phyloP scores from a whole-genome alignment of 139 green algal genomes.

The Edaphochlamys debaryana region DNA sequence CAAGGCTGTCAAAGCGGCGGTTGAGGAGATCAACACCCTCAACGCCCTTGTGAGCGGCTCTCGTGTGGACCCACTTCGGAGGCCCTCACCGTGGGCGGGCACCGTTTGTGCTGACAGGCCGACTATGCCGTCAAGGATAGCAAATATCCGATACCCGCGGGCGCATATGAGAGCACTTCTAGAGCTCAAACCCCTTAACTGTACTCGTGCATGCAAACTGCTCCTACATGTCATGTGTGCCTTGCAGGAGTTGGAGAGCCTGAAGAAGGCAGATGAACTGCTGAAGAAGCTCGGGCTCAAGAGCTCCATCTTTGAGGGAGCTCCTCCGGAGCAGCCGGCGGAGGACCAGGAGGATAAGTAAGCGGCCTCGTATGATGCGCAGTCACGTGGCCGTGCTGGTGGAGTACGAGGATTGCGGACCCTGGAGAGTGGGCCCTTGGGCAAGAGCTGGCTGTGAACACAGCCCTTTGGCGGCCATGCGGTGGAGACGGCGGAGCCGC shows the following conservation, averaged over 20 bases:
- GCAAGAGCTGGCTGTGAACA: too few relatives aligned
- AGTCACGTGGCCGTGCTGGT: too few relatives aligned
- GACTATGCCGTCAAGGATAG: too few relatives aligned
- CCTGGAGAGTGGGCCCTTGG: too few relatives aligned
- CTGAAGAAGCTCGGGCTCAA: conserved; percentile 58
- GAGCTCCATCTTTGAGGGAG: conserved; percentile 24
- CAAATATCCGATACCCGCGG: neutral
- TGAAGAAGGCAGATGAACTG: conserved; percentile 49
- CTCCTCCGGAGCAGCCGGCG: neutral
- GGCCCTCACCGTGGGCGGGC: neutral
- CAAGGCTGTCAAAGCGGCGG: conserved; percentile 60
- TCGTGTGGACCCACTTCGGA: neutral
- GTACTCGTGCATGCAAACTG: too few relatives aligned
- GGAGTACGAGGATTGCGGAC: too few relatives aligned
- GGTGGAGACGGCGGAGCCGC: too few relatives aligned
- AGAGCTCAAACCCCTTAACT: too few relatives aligned
- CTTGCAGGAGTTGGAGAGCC: conserved; percentile 50
- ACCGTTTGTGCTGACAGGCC: neutral
- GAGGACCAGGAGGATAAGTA: neutral
- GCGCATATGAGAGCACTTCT: too few relatives aligned
- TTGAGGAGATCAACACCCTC: conserved; percentile 59
- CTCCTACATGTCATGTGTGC: too few relatives aligned
- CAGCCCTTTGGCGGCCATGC: too few relatives aligned
- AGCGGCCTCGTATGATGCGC: neutral
- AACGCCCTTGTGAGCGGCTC: conserved; percentile 51